These are phyloP conservation scores for Saccharomyces hybrid DNA, from an alignment of 1,139 yeast genomes.

Conservation along the genomic window DNA sequence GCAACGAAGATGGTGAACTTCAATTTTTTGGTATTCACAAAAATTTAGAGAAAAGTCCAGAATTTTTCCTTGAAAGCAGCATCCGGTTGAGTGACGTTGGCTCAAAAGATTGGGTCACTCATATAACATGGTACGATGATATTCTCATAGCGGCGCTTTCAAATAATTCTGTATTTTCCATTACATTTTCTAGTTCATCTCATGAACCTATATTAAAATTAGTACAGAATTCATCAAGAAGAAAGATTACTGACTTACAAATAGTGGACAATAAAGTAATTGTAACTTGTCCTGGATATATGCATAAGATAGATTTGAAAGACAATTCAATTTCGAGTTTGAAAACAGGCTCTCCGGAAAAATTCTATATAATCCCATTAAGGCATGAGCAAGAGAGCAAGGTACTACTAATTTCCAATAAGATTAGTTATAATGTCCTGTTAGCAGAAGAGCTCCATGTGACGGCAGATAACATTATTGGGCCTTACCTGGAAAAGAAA, in stretches of 20 bases:
- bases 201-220: not conserved
- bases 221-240: slow-evolving; percentile 15
- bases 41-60: not conserved
- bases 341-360: slow-evolving; percentile 11
- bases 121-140: slow-evolving; percentile 15
- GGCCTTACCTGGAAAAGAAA: slow-evolving; percentile 26
- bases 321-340: slow-evolving; percentile 2
- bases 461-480: slow-evolving; percentile 18
- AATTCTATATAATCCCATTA: slow-evolving; percentile 22
- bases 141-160: slow-evolving; percentile 1
- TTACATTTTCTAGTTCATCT: not conserved
- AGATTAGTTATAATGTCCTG: slow-evolving; percentile 13
- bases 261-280: slow-evolving; percentile 12
- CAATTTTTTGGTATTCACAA: slow-evolving; percentile 11
- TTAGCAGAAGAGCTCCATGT: slow-evolving; percentile 10
- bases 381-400: slow-evolving; percentile 5
- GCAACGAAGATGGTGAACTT: slow-evolving; percentile 26
- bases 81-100: not conserved
- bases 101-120: slow-evolving; percentile 19
- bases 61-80: not conserved
- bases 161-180: slow-evolving; percentile 14
- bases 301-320: slow-evolving; percentile 11
- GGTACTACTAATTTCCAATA: slow-evolving; percentile 21
- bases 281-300: slow-evolving; percentile 15
- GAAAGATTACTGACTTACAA: slow-evolving; percentile 19